These are phyloP conservation scores for Ephemerocybe angulata DNA, from an alignment of 768 basidiomycete genomes.

Conservation along the genomic window DNA sequence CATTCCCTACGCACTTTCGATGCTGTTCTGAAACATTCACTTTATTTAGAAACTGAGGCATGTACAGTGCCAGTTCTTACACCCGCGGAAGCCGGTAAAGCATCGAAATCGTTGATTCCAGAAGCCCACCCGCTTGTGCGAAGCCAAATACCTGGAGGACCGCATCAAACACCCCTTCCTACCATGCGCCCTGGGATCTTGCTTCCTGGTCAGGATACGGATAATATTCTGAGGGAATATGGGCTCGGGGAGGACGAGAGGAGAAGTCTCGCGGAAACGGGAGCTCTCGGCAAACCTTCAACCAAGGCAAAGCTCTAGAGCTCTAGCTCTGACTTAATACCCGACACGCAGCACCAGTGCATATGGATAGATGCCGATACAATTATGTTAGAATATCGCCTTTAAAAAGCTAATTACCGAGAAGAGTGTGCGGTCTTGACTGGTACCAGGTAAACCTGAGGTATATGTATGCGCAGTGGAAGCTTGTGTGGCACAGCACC, in stretches of 20 bases:
- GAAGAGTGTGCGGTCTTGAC: too few species aligned
- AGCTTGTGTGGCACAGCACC: too few species aligned
- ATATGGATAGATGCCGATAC: too few species aligned
- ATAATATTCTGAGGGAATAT: slow-evolving; percentile 49
- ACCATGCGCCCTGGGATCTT: slow-evolving; percentile 24
- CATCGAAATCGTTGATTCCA: slow-evolving; percentile 41
- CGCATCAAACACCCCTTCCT: neutral
- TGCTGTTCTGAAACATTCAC: neutral
- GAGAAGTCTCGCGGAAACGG: slow-evolving; percentile 37
- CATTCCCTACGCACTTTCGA: neutral
- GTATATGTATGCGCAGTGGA: too few species aligned
- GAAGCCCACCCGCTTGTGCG: slow-evolving; percentile 48
- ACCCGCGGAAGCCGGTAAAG: slow-evolving; percentile 53
- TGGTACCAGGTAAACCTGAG: too few species aligned
- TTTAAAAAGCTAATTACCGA: too few species aligned
- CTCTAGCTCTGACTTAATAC: too few species aligned
- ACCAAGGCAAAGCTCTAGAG: slow-evolving; percentile 14
- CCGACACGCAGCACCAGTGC: too few species aligned
- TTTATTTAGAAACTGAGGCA: slow-evolving; percentile 59
- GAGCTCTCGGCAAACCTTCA: slow-evolving; percentile 47
- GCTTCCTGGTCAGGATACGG: slow-evolving; percentile 51
- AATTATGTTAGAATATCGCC: too few species aligned
- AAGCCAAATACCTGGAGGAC: neutral
- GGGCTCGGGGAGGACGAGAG: slow-evolving; percentile 44
- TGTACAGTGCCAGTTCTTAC: slow-evolving; percentile 69